Base-by-base conservation (phyloP, 169 alveolate species). In the Plasmodium blacklocki region DNA sequence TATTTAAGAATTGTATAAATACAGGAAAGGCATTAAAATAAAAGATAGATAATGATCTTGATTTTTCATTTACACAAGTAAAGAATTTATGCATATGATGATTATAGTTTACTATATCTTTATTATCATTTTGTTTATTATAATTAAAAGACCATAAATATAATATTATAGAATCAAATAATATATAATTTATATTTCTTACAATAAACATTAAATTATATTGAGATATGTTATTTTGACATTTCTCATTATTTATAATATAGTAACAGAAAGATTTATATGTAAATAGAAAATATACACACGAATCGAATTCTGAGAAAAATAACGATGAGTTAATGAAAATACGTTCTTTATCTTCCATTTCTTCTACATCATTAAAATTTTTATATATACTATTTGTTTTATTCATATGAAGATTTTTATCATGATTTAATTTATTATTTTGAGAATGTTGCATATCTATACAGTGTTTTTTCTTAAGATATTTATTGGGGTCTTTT, bases 61-160 rank as follows among this genome's bases (percentile, higher is more conserved):
- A 86, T 45, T 86, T 73, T 19, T 86, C 92, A 64, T 86, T 70
- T 56, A 73, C 32, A 64, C 92, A 86, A 4, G 92, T 86, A 60
- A 86, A 86, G 60, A 86, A 86, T 59, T 72, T 86, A 62, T 83
- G 83, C 6, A 63, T 43, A 54, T 52, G 9, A 23, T 76, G 9
- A 0, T 9, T 39, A 12, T 23, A 21, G 8, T 0, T 19, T 2
- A 63, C 66, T 18, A 56, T n/a, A 18, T 56, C 21, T 18, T 56
- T 56, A 18, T 18, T 2, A 11, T 64, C 76, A 14, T 67, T 49
- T 32, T n/a, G 19, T 15, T 43, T 14, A 58, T n/a, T 43, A 83
- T 68, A 4, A 26, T 21, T 23, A 21, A 70, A 83, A 4, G 73
- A 15, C 80, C 92, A 86, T 26, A 86, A 45, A 39, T 86, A 86